phyloP scores from a whole-genome alignment of 1,139 yeast genomes.

The Saccharomyces pastorianus region DNA sequence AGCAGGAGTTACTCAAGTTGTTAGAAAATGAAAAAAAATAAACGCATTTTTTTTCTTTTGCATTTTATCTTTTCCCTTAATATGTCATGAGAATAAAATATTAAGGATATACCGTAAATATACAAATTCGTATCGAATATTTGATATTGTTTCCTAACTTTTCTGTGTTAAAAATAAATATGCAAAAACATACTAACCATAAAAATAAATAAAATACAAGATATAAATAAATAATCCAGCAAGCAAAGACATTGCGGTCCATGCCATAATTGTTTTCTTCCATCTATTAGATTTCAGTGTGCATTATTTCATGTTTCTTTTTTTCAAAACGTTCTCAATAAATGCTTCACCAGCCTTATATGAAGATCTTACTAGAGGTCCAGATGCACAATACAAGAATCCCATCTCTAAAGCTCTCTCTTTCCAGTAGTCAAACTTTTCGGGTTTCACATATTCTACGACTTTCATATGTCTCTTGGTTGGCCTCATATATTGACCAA shows the following conservation, averaged over 20 bases:
- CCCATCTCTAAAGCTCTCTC: constrained; percentile 78
- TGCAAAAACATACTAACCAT: not conserved
- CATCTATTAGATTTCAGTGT: not conserved
- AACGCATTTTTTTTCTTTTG: not conserved
- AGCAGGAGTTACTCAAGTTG: constrained; percentile 45
- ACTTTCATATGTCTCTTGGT: constrained; percentile 98
- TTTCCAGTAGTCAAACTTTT: constrained; percentile 90
- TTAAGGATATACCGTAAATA: not conserved
- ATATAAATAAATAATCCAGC: not conserved
- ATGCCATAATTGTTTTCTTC: not conserved
- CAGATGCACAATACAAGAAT: constrained; percentile 91
- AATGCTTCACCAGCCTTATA: constrained; percentile 98
- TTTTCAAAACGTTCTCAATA: constrained; percentile 84
- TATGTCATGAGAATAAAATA: not conserved
- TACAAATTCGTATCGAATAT: not conserved
- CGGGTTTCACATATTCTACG: constrained; percentile 91
- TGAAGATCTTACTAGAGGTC: constrained; percentile 92
- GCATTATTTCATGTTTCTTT: constrained; percentile 39
- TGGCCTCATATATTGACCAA: constrained; percentile 99
- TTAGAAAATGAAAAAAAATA: constrained; percentile 35
- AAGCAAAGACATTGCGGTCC: not conserved
- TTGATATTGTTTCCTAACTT: not conserved
- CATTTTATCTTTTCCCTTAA: not conserved
- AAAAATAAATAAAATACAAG: constrained; percentile 1
- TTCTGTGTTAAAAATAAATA: not conserved